Conservation (phyloP, 192 early-diverging fungal species). For the Haplosporangium gracile region DNA sequence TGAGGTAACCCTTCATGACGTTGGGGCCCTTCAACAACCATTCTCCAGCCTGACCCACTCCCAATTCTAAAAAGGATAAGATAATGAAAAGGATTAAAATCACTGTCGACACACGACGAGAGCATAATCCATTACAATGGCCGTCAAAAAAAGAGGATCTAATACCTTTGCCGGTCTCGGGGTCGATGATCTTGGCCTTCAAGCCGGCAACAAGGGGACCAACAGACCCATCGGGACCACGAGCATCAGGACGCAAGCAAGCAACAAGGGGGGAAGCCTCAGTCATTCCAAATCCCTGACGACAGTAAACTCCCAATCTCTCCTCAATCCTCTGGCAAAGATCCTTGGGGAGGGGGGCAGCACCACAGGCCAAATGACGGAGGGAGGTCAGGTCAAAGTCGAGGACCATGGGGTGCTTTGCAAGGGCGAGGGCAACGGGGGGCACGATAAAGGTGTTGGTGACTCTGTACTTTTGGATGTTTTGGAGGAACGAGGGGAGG, state of each 20-base stretch:
- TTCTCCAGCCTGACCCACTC: constrained; percentile 60
- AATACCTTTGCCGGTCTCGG: constrained; percentile 62
- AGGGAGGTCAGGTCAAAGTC: constrained; percentile 84
- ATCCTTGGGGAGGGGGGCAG: constrained; percentile 84
- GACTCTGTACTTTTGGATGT: constrained; percentile 80
- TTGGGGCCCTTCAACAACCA: constrained; percentile 61
- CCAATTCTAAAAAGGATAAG: constrained; percentile 44
- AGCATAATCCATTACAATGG: background rate
- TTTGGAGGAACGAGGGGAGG: constrained; percentile 69
- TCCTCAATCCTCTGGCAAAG: constrained; percentile 66
- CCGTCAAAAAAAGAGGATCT: background rate
- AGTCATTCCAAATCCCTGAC: constrained; percentile 77
- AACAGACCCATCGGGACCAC: constrained; percentile 56
- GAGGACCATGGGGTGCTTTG: constrained; percentile 79
- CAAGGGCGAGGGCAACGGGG: constrained; percentile 76
- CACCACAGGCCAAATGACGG: constrained; percentile 74
- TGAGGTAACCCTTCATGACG: constrained; percentile 67
- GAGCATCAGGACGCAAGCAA: constrained; percentile 26
- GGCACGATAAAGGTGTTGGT: constrained; percentile 75
- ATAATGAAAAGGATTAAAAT: background rate
- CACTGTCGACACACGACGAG: background rate
- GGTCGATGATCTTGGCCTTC: constrained; percentile 62
- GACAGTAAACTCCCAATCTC: constrained; percentile 57
- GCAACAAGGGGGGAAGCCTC: constrained; percentile 49
- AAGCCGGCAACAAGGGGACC: constrained; percentile 60